Base-by-base conservation (phyloP, 768 basidiomycete genomes). In the Boletus bicolor region DNA sequence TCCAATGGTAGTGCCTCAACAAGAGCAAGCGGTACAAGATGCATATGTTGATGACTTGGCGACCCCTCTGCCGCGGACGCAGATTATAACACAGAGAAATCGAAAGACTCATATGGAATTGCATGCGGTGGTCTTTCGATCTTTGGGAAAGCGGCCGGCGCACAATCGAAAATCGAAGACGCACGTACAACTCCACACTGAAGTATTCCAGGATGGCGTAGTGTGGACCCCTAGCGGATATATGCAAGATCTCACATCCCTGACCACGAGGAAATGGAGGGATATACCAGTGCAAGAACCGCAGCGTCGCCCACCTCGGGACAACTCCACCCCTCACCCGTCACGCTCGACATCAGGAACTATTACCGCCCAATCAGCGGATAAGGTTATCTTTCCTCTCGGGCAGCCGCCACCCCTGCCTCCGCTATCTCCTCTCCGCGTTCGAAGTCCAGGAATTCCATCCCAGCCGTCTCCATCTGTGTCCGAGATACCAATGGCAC, bases 101-200 rank as follows among this genome's bases (percentile, higher is more conserved):
- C 64, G 63, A 41, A 70, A 54, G 53, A 65, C 62, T 2, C 65
- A 71, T 32, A 53, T 55, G 43, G 69, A 67, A 28, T 42, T 69
- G 19, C 63, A 59, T 30, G 26, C 38, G 24, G 37, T 44, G 12
- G 57, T 59, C 42, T 53, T 57, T 52, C 60, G 36, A 24, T 42
- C 7, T n/a, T 45, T 56, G 43, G 60, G 42, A 36, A 65, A 58
- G 34, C 52, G 17, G 37, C 59, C 32, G 1, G 55, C 36, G 21
- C 28, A 30, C 7, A 30, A 30, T 30, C 55, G 44, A 37, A 41
- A 24, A 4, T 28, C 71, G 59, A 76, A 68, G 55, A 70, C 68
- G n/a, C 76, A 77, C 45, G 37, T 50, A n/a, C 66, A 73, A 15
- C 68, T 76, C 14, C 75, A 76, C 46, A 30, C 35, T 2, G 61